Percentiles rank a stretch among this genome's conserved stretches.
Evolutionary conservation across 78 protist genomes (phyloP).

Genomic region (Planoprotostelium fungivorum): DNA sequence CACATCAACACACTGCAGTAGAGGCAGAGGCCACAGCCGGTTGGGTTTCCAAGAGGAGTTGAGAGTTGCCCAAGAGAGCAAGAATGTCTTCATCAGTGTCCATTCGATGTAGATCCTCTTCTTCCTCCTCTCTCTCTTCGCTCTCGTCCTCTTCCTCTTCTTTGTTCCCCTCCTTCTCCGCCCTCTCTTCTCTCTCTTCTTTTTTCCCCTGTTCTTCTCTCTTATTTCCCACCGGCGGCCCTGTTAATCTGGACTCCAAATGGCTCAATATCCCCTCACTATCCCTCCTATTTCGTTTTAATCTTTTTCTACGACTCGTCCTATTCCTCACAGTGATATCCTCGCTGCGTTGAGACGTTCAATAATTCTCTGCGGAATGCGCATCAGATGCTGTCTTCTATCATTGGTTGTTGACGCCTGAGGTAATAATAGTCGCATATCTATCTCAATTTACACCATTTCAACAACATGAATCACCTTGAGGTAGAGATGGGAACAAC

Average conservation of each 20-base stretch:
- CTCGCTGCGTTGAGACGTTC: background rate
- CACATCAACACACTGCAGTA: too few relatives aligned
- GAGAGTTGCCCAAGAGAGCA: background rate
- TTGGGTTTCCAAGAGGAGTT: background rate
- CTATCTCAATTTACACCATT: background rate
- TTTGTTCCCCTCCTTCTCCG: background rate
- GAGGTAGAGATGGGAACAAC: constrained; percentile 45
- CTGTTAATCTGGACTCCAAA: background rate
- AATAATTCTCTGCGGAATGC: background rate
- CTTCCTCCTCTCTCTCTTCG: background rate
- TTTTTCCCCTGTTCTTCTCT: background rate
- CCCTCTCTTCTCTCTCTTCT: background rate
- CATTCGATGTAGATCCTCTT: too few relatives aligned
- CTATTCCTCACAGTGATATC: background rate
- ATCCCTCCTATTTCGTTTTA: background rate
- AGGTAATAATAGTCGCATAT: background rate
- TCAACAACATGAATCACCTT: constrained; percentile 17
- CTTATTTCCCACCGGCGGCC: background rate
- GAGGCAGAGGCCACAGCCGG: too few relatives aligned
- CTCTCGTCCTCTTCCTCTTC: background rate
- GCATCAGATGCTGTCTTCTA: background rate
- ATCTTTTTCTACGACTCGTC: too few relatives aligned
- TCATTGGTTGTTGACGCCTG: background rate
- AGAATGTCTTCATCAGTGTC: background rate
- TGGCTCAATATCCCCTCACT: background rate